These are phyloP conservation scores for Linum lewisii DNA, from an alignment of 345 rosid genomes.

Conservation along the genomic window DNA sequence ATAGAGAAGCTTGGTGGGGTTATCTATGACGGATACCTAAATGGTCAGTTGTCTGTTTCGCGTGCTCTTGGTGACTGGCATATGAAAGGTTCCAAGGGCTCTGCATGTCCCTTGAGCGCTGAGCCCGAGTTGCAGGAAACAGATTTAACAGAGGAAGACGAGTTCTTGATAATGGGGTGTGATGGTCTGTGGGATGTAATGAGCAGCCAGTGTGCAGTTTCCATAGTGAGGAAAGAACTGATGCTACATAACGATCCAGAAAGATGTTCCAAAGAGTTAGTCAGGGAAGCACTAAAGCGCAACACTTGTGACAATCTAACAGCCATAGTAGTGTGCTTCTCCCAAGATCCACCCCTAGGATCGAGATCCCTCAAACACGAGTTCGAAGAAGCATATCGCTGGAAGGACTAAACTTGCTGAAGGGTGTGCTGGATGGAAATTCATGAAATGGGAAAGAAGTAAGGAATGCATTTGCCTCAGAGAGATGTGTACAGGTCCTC, in stretches of 20 bases:
- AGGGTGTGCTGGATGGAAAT: slow-evolving; percentile 69
- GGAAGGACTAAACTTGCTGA: slow-evolving; percentile 76
- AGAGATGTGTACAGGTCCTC: neutral
- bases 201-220: slow-evolving; percentile 94
- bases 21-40: slow-evolving; percentile 89
- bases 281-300: slow-evolving; percentile 73
- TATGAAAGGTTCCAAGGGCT: slow-evolving; percentile 90
- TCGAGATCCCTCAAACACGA: slow-evolving; percentile 54
- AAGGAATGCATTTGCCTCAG: neutral
- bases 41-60: slow-evolving; percentile 92
- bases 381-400: slow-evolving; percentile 80
- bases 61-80: slow-evolving; percentile 99
- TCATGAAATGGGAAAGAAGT: slow-evolving; percentile 26
- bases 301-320: slow-evolving; percentile 81
- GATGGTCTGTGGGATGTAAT: slow-evolving; percentile 99
- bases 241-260: slow-evolving; percentile 93
- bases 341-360: slow-evolving; percentile 69
- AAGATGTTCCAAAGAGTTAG: slow-evolving; percentile 87
- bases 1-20: slow-evolving; percentile 88
- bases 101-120: slow-evolving; percentile 74
- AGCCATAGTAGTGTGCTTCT: slow-evolving; percentile 72
- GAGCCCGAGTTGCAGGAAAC: slow-evolving; percentile 84
- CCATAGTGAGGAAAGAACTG: slow-evolving; percentile 69
- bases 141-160: slow-evolving; percentile 68
- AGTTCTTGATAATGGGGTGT: slow-evolving; percentile 93